Conservation (phyloP, 805 yeast species). For the Metschnikowia continentalis region DNA sequence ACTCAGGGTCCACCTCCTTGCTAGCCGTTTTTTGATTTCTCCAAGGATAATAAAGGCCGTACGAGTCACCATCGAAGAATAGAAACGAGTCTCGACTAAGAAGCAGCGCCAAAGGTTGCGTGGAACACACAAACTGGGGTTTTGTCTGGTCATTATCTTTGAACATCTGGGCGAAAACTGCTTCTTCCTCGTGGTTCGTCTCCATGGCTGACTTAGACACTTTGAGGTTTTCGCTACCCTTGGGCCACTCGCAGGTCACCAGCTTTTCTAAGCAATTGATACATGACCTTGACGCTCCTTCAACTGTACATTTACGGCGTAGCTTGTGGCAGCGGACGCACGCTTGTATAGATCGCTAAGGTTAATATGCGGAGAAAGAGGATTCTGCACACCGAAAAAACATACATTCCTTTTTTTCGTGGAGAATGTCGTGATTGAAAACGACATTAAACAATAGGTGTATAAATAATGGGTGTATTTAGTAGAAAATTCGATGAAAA, state of each 20-base stretch:
- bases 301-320: not conserved
- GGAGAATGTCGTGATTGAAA: not conserved
- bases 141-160: not conserved
- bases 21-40: not conserved
- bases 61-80: constrained; percentile 3
- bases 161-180: constrained; percentile 1
- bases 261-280: not conserved
- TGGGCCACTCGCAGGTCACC: not conserved
- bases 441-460: not conserved
- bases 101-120: constrained; percentile 4
- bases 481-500: not conserved
- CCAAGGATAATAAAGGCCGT: constrained; percentile 3
- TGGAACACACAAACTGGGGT: constrained; percentile 5
- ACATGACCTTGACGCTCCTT: not conserved
- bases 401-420: constrained; percentile 1
- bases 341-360: constrained; percentile 1
- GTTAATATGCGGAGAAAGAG: not conserved
- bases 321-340: constrained; percentile 2
- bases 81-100: constrained; percentile 2
- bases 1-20: not conserved
- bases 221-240: not conserved
- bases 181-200: not conserved
- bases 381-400: not conserved
- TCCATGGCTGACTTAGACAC: not conserved
- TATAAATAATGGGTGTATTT: not conserved